Evolutionary conservation across 2,329 filamentous ascomycete species (phyloP).

Genomic region (Trichoderma sp.): DNA sequence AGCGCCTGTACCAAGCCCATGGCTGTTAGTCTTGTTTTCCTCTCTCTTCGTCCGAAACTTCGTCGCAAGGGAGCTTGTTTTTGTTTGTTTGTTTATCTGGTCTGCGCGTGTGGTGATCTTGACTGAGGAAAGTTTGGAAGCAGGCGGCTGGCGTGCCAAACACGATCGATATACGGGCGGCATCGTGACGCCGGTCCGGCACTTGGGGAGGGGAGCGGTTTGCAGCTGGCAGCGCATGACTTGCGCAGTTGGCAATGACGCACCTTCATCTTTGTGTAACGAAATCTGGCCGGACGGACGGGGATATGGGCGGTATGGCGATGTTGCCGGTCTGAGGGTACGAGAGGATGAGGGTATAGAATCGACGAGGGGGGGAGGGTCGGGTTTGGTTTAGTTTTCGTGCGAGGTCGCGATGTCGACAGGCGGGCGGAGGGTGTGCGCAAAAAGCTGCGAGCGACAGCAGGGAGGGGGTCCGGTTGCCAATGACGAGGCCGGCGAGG

Average conservation of each 20-base stretch:
- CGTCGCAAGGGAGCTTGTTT: constrained; percentile 9
- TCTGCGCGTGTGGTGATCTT: background rate
- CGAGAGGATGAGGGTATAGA: background rate
- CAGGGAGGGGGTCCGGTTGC: background rate
- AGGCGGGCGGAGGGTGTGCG: background rate
- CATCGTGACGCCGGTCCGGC: constrained; percentile 14
- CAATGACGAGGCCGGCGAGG: background rate
- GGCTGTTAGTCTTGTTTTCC: constrained; percentile 38
- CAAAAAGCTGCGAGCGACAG: background rate
- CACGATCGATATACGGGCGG: constrained; percentile 4
- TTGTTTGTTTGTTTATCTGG: background rate
- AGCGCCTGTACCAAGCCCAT: constrained; percentile 63
- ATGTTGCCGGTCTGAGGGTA: background rate
- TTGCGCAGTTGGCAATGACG: constrained; percentile 27
- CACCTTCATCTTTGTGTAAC: constrained; percentile 39
- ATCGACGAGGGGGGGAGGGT: background rate
- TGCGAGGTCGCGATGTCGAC: constrained; percentile 4
- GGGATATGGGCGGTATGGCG: background rate
- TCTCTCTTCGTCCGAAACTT: constrained; percentile 9
- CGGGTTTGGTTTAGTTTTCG: background rate
- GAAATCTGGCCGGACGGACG: background rate
- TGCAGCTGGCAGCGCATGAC: constrained; percentile 23
- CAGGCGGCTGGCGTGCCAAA: constrained; percentile 1
- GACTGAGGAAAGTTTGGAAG: background rate
- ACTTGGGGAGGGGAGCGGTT: constrained; percentile 21